phyloP scores from a whole-genome alignment of 2,329 filamentous ascomycete species.

The Diplodia scrobiculata region DNA sequence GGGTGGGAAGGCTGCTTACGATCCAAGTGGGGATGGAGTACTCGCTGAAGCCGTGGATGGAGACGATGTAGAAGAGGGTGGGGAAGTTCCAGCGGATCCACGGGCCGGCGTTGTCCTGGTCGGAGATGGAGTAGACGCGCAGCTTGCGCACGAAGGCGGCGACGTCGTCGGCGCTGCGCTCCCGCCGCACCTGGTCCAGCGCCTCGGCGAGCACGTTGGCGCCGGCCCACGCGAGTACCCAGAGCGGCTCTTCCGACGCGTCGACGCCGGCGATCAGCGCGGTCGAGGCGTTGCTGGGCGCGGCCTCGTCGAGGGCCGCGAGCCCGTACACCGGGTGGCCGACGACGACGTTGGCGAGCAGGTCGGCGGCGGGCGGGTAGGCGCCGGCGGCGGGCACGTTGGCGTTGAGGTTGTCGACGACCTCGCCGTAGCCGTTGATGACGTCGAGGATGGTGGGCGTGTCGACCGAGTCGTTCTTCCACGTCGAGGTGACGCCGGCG shows the following conservation, averaged over 20 bases:
- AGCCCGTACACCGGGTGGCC: slow-evolving; percentile 47
- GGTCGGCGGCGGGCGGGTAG: slow-evolving; percentile 35
- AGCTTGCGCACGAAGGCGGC: slow-evolving; percentile 48
- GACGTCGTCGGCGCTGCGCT: slow-evolving; percentile 38
- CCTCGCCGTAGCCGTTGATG: slow-evolving; percentile 37
- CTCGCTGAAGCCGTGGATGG: slow-evolving; percentile 53
- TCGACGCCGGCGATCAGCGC: slow-evolving; percentile 36
- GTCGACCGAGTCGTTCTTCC: slow-evolving; percentile 33
- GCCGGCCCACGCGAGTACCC: slow-evolving; percentile 57
- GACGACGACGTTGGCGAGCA: slow-evolving; percentile 33
- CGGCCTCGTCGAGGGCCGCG: slow-evolving; percentile 38
- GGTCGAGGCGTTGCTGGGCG: slow-evolving; percentile 31
- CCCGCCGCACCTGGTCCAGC: slow-evolving; percentile 45
- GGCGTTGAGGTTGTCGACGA: slow-evolving; percentile 47
- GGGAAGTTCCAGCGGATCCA: slow-evolving; percentile 55
- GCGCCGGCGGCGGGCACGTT: slow-evolving; percentile 40
- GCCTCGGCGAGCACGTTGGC: slow-evolving; percentile 56
- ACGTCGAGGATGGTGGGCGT: slow-evolving; percentile 34
- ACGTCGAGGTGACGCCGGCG: slow-evolving; percentile 32
- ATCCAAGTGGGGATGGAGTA: slow-evolving; percentile 55
- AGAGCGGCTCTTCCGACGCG: slow-evolving; percentile 48
- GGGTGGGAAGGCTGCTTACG: slow-evolving; percentile 31
- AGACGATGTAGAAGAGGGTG: slow-evolving; percentile 54
- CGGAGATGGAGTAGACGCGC: slow-evolving; percentile 57
- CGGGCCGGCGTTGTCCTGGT: slow-evolving; percentile 56